A percentile compares a stretch with the other conserved stretches of the same genome.
Evolutionary conservation across 2,329 filamentous ascomycete genomes (phyloP).

Genomic region (Phialophora expanda): DNA sequence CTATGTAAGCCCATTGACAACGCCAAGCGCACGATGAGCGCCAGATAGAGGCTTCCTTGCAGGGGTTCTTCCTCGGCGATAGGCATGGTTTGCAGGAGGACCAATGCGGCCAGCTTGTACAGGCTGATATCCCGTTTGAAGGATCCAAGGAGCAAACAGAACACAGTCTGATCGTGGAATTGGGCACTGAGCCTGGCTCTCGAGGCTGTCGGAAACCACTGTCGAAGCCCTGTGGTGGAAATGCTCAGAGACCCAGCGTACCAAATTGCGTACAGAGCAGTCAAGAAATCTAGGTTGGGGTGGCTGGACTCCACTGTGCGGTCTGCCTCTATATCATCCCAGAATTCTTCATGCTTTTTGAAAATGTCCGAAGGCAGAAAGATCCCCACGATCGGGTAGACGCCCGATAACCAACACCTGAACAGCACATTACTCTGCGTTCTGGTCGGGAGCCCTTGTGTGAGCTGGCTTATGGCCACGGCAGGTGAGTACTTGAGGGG

Average conservation of each 20-base stretch:
- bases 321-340: conserved; percentile 46
- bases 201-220: conserved; percentile 33
- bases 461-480: conserved; percentile 48
- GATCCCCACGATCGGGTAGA: conserved; percentile 54
- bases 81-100: conserved; percentile 55
- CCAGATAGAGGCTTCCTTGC: conserved; percentile 56
- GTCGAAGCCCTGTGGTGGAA: conserved; percentile 44
- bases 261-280: conserved; percentile 55
- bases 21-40: conserved; percentile 51
- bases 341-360: conserved; percentile 51
- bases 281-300: conserved; percentile 51
- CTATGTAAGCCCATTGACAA: conserved; percentile 46
- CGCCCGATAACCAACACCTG: conserved; percentile 54
- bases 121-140: conserved; percentile 55
- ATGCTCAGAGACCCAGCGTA: conserved; percentile 55
- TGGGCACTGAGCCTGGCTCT: conserved; percentile 47
- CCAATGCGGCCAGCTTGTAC: conserved; percentile 53
- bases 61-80: conserved; percentile 57
- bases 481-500: conserved; percentile 45
- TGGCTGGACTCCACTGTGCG: conserved; percentile 47
- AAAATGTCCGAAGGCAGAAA: conserved; percentile 52
- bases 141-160: conserved; percentile 50
- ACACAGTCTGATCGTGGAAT: conserved; percentile 52
- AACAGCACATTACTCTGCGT: conserved; percentile 55
- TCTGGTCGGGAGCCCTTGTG: conserved; percentile 50